Evolutionary conservation across 208 protist species (phyloP).

Genomic region (Novymonas esmeraldas): DNA sequence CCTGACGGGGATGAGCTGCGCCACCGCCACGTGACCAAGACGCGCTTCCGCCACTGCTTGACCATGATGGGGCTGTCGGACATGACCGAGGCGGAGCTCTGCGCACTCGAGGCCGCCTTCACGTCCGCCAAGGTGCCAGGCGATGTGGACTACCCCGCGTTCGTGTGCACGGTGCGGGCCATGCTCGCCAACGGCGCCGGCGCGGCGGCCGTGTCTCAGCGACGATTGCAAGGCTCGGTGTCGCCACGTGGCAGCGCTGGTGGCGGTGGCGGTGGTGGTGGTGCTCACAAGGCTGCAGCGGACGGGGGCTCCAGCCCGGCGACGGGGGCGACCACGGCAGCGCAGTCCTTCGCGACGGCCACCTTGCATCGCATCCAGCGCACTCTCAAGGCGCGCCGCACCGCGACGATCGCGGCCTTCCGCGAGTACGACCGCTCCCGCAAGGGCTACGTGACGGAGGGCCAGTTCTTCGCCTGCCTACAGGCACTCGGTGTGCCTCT

Average conservation of each 20-base stretch:
- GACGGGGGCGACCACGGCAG: neutral
- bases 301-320: neutral
- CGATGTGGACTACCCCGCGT: slow-evolving; percentile 75
- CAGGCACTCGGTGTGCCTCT: slow-evolving; percentile 75
- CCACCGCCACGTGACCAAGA: slow-evolving; percentile 70
- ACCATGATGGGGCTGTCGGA: slow-evolving; percentile 67
- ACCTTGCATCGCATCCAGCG: slow-evolving; percentile 57
- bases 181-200: slow-evolving; percentile 62
- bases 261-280: neutral
- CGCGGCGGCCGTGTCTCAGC: slow-evolving; percentile 45
- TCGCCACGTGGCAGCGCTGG: too few species aligned
- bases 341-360: slow-evolving; percentile 23
- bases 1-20: slow-evolving; percentile 86
- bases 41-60: slow-evolving; percentile 81
- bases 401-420: slow-evolving; percentile 60
- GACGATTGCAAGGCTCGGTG: slow-evolving; percentile 24
- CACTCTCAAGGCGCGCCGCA: slow-evolving; percentile 53
- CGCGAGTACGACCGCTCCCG: slow-evolving; percentile 83
- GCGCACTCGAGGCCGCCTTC: slow-evolving; percentile 62
- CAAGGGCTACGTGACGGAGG: slow-evolving; percentile 77
- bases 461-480: slow-evolving; percentile 86
- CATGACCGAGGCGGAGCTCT: slow-evolving; percentile 57
- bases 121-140: slow-evolving; percentile 30
- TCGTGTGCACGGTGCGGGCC: slow-evolving; percentile 53
- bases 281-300: too few species aligned